These are phyloP conservation scores for Hypoxylon fragiforme DNA, from an alignment of 495 filamentous ascomycete species.

Conservation along the genomic window DNA sequence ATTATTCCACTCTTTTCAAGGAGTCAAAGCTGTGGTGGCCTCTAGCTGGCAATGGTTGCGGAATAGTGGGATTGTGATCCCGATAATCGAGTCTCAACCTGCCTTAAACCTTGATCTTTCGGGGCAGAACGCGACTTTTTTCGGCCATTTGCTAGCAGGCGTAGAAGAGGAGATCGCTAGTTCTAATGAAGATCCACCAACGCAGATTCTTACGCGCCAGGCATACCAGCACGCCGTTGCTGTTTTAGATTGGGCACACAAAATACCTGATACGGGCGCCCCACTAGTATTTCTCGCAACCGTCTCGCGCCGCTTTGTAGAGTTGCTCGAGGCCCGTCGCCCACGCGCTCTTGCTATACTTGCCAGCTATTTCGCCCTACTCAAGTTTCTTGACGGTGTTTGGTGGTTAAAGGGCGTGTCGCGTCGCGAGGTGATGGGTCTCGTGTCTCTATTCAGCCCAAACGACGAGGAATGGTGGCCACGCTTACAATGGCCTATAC, in stretches of 20 bases:
- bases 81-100: conserved; percentile 59
- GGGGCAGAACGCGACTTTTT: conserved; percentile 47
- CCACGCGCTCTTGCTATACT: conserved; percentile 58
- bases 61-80: conserved; percentile 51
- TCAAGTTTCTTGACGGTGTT: conserved; percentile 54
- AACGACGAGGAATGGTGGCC: conserved; percentile 58
- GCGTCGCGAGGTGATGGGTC: conserved; percentile 57
- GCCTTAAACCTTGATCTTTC: conserved; percentile 54
- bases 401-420: conserved; percentile 64
- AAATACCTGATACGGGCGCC: conserved; percentile 55
- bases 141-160: conserved; percentile 54
- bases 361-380: conserved; percentile 60
- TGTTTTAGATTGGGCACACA: conserved; percentile 61
- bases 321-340: conserved; percentile 52
- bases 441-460: conserved; percentile 53
- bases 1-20: conserved; percentile 64
- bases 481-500: conserved; percentile 58
- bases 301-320: conserved; percentile 60
- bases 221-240: conserved; percentile 59
- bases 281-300: conserved; percentile 60
- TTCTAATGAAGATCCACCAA: conserved; percentile 21
- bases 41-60: conserved; percentile 58
- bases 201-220: conserved; percentile 44
- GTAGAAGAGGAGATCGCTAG: conserved; percentile 52
- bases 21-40: conserved; percentile 57